A percentile compares a stretch with the other conserved stretches of the same genome.
Conservation (phyloP, 139 green algal species). For the Picochlorum sp. region DNA sequence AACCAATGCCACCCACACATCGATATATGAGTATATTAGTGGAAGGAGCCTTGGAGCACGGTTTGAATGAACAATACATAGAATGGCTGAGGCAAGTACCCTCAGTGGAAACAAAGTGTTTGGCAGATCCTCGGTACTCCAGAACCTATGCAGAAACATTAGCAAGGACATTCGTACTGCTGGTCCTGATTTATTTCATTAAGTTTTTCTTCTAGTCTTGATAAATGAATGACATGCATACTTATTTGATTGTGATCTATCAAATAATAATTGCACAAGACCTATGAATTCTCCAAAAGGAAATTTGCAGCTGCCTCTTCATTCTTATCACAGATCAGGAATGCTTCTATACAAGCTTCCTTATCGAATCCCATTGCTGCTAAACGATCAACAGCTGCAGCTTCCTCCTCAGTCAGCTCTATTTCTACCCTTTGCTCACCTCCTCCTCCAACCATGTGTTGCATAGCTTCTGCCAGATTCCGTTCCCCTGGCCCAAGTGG, state of each 20-base stretch:
- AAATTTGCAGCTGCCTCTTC: conserved; percentile 96
- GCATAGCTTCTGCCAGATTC: conserved; percentile 31
- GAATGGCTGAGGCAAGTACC: conserved; percentile 3
- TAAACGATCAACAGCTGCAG: conserved; percentile 66
- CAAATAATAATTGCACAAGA: neutral
- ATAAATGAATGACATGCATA: neutral
- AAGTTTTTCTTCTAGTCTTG: neutral
- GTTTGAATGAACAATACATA: conserved; percentile 1
- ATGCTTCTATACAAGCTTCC: conserved; percentile 65
- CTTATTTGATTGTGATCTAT: neutral
- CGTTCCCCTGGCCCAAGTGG: conserved; percentile 23
- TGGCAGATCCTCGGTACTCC: neutral
- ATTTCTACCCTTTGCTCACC: conserved; percentile 31
- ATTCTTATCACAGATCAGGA: conserved; percentile 92
- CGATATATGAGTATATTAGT: conserved; percentile 5
- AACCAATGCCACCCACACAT: neutral
- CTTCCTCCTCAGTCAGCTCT: conserved; percentile 67
- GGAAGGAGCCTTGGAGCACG: neutral
- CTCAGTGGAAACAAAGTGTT: neutral
- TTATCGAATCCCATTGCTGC: conserved; percentile 84
- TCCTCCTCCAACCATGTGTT: conserved; percentile 10
- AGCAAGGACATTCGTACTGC: neutral
- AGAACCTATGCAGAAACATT: neutral
- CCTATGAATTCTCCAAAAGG: conserved; percentile 70
- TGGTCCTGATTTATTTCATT: neutral